These are phyloP conservation scores for Pelargonium citronellum DNA, from an alignment of 441 rosid genomes.

Conservation along the genomic window DNA sequence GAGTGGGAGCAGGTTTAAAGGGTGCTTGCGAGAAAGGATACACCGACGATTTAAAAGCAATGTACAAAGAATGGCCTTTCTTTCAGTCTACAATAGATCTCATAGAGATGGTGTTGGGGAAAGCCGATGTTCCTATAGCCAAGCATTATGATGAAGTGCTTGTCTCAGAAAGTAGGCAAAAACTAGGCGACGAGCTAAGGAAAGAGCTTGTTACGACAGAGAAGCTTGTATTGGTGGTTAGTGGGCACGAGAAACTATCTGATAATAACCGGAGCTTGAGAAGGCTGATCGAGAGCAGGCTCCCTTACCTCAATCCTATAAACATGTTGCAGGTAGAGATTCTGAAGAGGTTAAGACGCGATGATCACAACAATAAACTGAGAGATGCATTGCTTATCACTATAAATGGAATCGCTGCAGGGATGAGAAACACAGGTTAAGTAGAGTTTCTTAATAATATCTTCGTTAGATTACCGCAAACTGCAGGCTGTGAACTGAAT, in stretches of 20 bases:
- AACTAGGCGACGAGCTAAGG: constrained; percentile 62
- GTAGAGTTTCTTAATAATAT: neutral
- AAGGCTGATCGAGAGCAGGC: constrained; percentile 81
- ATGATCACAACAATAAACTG: constrained; percentile 66
- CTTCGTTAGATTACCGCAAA: no score
- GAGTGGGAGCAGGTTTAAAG: constrained; percentile 56
- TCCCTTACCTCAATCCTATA: constrained; percentile 79
- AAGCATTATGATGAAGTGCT: constrained; percentile 88
- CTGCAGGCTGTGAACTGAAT: no score
- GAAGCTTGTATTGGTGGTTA: constrained; percentile 65
- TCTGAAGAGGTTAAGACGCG: constrained; percentile 72
- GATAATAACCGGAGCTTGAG: constrained; percentile 74
- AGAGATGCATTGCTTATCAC: constrained; percentile 88
- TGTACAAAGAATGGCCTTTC: constrained; percentile 95
- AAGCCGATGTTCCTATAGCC: constrained; percentile 83
- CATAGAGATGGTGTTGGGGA: constrained; percentile 85
- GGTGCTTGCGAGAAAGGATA: constrained; percentile 78
- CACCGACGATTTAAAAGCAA: constrained; percentile 62
- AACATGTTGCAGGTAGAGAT: constrained; percentile 83
- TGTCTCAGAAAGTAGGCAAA: constrained; percentile 59
- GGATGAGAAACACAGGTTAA: constrained; percentile 85
- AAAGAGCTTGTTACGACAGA: constrained; percentile 57
- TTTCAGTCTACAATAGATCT: constrained; percentile 88
- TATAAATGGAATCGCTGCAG: constrained; percentile 92
- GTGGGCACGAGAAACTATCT: constrained; percentile 67